These are phyloP conservation scores for Prunus armeniaca DNA, from an alignment of 306 rosid genomes.

Conservation along the genomic window DNA sequence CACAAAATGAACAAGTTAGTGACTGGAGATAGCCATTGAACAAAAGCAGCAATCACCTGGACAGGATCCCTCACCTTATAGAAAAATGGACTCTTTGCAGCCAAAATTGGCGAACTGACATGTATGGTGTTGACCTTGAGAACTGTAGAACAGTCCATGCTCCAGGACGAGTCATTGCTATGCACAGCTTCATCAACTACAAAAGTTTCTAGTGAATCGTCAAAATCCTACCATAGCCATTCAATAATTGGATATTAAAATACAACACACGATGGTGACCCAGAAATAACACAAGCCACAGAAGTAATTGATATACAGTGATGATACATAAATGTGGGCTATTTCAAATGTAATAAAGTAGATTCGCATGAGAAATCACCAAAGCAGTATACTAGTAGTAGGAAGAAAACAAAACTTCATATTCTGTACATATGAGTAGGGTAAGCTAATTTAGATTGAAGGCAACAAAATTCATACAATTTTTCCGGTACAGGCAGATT, in stretches of 20 bases:
- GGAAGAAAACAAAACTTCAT: background rate
- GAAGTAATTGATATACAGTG: background rate
- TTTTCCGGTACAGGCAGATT: background rate
- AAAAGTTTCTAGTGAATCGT: conserved; percentile 5
- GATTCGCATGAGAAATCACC: background rate
- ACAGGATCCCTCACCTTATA: conserved; percentile 32
- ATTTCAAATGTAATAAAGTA: background rate
- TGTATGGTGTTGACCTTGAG: conserved; percentile 35
- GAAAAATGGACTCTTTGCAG: conserved; percentile 53
- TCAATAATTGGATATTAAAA: background rate
- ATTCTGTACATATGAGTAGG: background rate
- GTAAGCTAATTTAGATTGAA: background rate
- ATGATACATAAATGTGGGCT: background rate
- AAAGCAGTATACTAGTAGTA: background rate
- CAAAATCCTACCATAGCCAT: background rate
- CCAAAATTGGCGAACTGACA: conserved; percentile 54
- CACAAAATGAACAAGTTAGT: conserved; percentile 18
- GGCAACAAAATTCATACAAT: background rate
- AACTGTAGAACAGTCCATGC: conserved; percentile 18
- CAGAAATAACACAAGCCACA: background rate
- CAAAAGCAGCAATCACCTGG: conserved; percentile 3
- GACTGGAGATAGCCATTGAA: background rate
- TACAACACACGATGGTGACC: background rate
- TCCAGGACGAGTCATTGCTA: conserved; percentile 19
- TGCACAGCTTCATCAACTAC: conserved; percentile 30